phyloP scores from a whole-genome alignment of 1,284 basidiomycete species.

The Papiliotrema flavescens region DNA sequence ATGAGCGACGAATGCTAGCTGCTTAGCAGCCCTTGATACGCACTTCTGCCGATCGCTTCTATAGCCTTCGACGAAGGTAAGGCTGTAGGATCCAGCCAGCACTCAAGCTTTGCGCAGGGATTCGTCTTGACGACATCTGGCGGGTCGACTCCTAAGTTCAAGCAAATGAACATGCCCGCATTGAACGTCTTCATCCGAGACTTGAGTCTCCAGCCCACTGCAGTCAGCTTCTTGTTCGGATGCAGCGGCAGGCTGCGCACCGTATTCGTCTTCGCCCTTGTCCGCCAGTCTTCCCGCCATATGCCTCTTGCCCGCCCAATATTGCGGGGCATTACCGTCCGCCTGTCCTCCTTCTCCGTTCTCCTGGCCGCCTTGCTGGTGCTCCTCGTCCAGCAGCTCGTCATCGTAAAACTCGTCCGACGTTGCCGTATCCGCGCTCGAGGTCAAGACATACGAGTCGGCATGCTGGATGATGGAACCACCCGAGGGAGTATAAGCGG shows the following conservation, averaged over 20 bases:
- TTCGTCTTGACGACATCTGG: constrained; percentile 97
- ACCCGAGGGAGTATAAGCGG: constrained; percentile 17
- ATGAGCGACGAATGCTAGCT: constrained; percentile 1
- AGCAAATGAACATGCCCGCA: constrained; percentile 88
- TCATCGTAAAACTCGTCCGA: constrained; percentile 12
- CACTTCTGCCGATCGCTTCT: constrained; percentile 50
- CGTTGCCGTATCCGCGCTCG: not conserved
- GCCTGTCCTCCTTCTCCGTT: constrained; percentile 13
- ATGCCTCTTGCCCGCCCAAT: constrained; percentile 47
- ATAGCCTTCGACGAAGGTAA: constrained; percentile 80
- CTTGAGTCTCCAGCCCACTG: constrained; percentile 65
- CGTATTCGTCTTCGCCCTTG: constrained; percentile 34
- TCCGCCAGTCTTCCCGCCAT: constrained; percentile 33
- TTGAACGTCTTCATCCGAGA: constrained; percentile 86
- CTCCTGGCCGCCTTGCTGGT: constrained; percentile 18
- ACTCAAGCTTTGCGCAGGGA: constrained; percentile 91
- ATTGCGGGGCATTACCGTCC: constrained; percentile 38
- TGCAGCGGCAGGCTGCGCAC: constrained; percentile 15
- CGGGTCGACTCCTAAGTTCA: constrained; percentile 97
- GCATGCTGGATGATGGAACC: not conserved
- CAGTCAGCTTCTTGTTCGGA: not conserved
- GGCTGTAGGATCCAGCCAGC: constrained; percentile 94
- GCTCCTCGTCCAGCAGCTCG: constrained; percentile 25
- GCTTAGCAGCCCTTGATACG: constrained; percentile 5
- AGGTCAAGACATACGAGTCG: not conserved